Evolutionary conservation across 306 rosid species (phyloP).

Genomic region (Mimosa bimucronata): DNA sequence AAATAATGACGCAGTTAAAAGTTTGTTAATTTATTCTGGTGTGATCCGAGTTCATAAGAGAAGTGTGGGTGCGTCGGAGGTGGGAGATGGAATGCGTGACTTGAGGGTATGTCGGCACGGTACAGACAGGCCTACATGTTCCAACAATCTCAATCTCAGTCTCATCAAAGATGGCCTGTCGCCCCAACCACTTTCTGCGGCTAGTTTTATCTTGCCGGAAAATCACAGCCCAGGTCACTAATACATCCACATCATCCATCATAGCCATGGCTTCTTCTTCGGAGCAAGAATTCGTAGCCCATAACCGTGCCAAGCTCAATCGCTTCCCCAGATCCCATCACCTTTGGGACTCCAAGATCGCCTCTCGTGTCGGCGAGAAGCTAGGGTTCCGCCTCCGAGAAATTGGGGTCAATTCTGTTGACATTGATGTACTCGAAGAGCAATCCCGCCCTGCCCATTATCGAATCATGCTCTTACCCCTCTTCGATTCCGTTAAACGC

Average conservation of each 20-base stretch:
- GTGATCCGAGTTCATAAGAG: too few relatives aligned
- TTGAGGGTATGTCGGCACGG: not conserved
- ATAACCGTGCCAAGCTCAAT: slow-evolving; percentile 44
- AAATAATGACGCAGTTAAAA: too few relatives aligned
- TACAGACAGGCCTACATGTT: not conserved
- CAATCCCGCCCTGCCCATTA: slow-evolving; percentile 41
- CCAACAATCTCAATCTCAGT: too few relatives aligned
- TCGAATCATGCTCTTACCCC: slow-evolving; percentile 42
- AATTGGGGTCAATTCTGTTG: slow-evolving; percentile 46
- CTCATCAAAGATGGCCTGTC: slow-evolving; percentile 25
- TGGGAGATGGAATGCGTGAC: not conserved
- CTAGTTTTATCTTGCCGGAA: slow-evolving; percentile 51
- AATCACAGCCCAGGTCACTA: slow-evolving; percentile 51
- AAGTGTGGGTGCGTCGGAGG: too few relatives aligned
- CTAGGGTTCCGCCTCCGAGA: slow-evolving; percentile 50
- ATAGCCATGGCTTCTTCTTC: slow-evolving; percentile 59
- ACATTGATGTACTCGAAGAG: slow-evolving; percentile 42
- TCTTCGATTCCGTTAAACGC: slow-evolving; percentile 48
- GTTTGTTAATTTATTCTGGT: not conserved
- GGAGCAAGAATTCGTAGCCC: slow-evolving; percentile 48
- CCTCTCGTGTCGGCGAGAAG: slow-evolving; percentile 55
- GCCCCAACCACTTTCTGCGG: slow-evolving; percentile 38
- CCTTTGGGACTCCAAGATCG: slow-evolving; percentile 50
- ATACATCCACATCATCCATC: slow-evolving; percentile 46
- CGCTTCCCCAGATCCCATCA: slow-evolving; percentile 51